Base-by-base conservation (phyloP, 768 basidiomycete species). In the Mycena alexandri region DNA sequence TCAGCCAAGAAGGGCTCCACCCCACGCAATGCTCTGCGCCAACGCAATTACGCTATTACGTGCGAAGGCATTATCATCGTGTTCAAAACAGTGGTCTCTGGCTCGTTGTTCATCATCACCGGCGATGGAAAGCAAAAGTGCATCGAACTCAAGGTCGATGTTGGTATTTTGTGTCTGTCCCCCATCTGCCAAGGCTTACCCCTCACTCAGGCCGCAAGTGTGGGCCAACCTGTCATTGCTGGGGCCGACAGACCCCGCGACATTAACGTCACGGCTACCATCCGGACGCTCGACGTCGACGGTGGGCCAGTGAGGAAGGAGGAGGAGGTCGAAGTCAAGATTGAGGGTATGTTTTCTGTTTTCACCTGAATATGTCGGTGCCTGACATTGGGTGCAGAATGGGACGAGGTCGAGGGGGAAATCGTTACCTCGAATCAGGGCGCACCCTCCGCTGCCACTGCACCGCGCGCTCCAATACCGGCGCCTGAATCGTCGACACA, bases 101-200 rank as follows among this genome's bases (percentile, higher is more conserved):
- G 63, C 25, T 51, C 55, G 1, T 48, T 65, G 11, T 65, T 34
- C 22, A 58, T 65, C 21, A 52, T 51, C 19, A 58, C 56, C 1
- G 63, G 38, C n/a, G 56, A 58, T 16, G 56, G 41, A 14, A 29
- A 43, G 55, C 56, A 41, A 13, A 57, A 36, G 12, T 65, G 56
- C 42, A 50, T 65, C 42, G 63, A 65, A 41, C 43, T 65, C 12
- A 58, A 44, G 29, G 25, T 65, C 19, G 48, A 58, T 2, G 63
- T 65, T 5, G 16, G 56, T 65, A 13, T n/a, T 11, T 17, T 12
- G 5, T 12, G 5, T 33, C 25, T n/a, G 10, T 5, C 21, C 1
- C 11, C 60, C 22, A 17, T 8, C 21, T 19, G 6, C 42, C 21
- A n/a, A 29, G 29, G 36, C 29, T 22, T 14, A 16, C n/a, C 10